A percentile compares a stretch with the other conserved stretches of the same genome.
Evolutionary conservation across 2,329 filamentous ascomycete genomes (phyloP).

Genomic region (Colletotrichum camelliae): DNA sequence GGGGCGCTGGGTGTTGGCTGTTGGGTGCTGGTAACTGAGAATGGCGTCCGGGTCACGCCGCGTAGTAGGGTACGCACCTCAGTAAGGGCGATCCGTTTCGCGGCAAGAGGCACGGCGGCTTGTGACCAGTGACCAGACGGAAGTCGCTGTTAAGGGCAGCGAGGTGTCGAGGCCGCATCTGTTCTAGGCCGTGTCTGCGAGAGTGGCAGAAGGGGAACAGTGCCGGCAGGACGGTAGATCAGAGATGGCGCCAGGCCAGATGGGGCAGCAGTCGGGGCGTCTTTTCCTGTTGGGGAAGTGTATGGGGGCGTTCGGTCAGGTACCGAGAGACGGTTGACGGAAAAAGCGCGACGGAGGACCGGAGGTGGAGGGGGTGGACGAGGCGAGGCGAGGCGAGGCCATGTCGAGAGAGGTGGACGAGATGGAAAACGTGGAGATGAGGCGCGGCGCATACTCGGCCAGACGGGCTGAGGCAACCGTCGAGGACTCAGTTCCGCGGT

Average conservation of each 20-base stretch:
- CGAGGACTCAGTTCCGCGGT: background rate
- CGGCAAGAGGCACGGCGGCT: constrained; percentile 7
- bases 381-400: background rate
- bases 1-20: background rate
- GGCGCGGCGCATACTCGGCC: constrained; percentile 19
- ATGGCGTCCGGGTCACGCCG: background rate
- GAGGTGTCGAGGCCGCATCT: constrained; percentile 5
- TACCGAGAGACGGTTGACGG: constrained; percentile 21
- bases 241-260: background rate
- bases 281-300: background rate
- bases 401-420: background rate
- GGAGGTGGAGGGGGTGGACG: background rate
- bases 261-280: background rate
- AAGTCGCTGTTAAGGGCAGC: constrained; percentile 14
- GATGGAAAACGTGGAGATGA: constrained; percentile 17
- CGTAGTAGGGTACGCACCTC: no score
- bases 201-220: constrained; percentile 15
- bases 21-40: background rate
- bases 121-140: constrained; percentile 10
- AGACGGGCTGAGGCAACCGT: constrained; percentile 9
- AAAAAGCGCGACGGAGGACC: constrained; percentile 15
- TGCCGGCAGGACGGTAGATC: constrained; percentile 18
- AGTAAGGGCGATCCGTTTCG: constrained; percentile 17
- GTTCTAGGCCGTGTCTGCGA: constrained; percentile 15
- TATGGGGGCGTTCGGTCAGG: constrained; percentile 6